Conservation (phyloP, 2,329 filamentous ascomycete genomes). For the Xylaria digitata region DNA sequence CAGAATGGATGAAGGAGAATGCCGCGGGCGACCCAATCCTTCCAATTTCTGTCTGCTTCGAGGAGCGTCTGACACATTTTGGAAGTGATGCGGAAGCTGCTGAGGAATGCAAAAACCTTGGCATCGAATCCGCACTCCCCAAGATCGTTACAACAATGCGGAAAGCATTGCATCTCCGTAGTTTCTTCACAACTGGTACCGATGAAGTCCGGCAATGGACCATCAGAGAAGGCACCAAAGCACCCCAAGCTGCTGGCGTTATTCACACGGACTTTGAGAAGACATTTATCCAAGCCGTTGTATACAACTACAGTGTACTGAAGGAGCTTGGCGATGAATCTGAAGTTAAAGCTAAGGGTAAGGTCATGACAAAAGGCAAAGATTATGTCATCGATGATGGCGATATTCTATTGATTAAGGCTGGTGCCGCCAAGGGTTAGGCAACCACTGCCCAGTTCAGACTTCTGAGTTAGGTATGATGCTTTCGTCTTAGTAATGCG, state of each 20-base stretch:
- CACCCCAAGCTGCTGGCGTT: slow-evolving; percentile 96
- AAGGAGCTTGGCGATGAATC: slow-evolving; percentile 91
- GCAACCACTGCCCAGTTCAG: slow-evolving; percentile 10
- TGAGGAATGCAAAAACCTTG: slow-evolving; percentile 89
- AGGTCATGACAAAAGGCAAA: slow-evolving; percentile 98
- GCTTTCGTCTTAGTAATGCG: slow-evolving; percentile 26
- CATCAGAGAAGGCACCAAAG: slow-evolving; percentile 93
- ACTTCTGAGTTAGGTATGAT: slow-evolving; percentile 30
- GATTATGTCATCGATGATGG: slow-evolving; percentile 92
- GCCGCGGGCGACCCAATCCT: slow-evolving; percentile 89
- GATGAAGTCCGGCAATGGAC: slow-evolving; percentile 99
- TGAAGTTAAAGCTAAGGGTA: slow-evolving; percentile 91
- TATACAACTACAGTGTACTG: slow-evolving; percentile 86
- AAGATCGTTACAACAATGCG: slow-evolving; percentile 96
- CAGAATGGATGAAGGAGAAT: slow-evolving; percentile 94
- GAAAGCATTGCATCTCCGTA: slow-evolving; percentile 86
- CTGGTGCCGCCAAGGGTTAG: slow-evolving; percentile 80
- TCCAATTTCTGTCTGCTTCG: slow-evolving; percentile 90
- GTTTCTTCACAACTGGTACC: slow-evolving; percentile 95
- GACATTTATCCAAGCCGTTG: slow-evolving; percentile 96
- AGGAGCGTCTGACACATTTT: slow-evolving; percentile 88
- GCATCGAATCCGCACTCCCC: slow-evolving; percentile 87
- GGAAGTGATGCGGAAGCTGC: slow-evolving; percentile 79
- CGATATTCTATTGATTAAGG: slow-evolving; percentile 88
- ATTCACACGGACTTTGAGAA: slow-evolving; percentile 99